Base-by-base conservation (phyloP, 2,329 filamentous ascomycete genomes). In the Hypoxylon sp. region DNA sequence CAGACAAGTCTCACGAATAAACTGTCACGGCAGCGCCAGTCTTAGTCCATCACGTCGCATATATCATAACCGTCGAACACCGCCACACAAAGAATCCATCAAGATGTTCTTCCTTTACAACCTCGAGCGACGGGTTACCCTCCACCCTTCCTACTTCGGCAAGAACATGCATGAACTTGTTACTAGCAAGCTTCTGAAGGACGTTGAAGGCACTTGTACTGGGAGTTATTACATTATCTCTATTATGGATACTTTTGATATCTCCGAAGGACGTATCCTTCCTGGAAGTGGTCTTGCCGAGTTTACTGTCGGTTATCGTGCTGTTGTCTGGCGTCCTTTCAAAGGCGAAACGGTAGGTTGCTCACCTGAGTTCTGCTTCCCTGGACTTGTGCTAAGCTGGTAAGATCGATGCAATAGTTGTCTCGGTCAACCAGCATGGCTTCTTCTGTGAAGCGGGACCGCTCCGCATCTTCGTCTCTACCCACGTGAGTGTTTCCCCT, bases 91-190 rank as follows among this genome's bases (percentile, higher is more conserved):
- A 17, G 10, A 38, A 45, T 19, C 11, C 9, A 4, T 70, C 81
- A 82, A 70, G 75, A 99, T 99, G 96, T 99, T 98, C 82, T 99
- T 99, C 85, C 92, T 99, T 72, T 93, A 97, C 82, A 95, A 97
- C 79, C 91, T 98, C 81, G 94, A 97, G 83, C 94, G 95, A 79
- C 91, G 93, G 78, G 94, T 98, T 76, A 94, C 93, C 74, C 88
- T 99, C 77, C 96, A 99, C 79, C 96, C 96, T 28, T 98, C 95
- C 11, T 99, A 97, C 83, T 98, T 99, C 79, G 94, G 94, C 64
- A 91, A 93, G 70, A 93, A 96, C 78, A 97, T 98, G 85, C 91
- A 95, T 75, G 92, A 97, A 74, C 90, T 97, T 75, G 92, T 99
- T 43, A 95, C 92, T 56, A 91, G 92, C 74, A 94, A 95, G 80